A percentile compares a stretch with the other conserved stretches of the same genome.
These are phyloP conservation scores for Alternaria viburni DNA, from an alignment of 2,329 filamentous ascomycete species.

Conservation along the genomic window DNA sequence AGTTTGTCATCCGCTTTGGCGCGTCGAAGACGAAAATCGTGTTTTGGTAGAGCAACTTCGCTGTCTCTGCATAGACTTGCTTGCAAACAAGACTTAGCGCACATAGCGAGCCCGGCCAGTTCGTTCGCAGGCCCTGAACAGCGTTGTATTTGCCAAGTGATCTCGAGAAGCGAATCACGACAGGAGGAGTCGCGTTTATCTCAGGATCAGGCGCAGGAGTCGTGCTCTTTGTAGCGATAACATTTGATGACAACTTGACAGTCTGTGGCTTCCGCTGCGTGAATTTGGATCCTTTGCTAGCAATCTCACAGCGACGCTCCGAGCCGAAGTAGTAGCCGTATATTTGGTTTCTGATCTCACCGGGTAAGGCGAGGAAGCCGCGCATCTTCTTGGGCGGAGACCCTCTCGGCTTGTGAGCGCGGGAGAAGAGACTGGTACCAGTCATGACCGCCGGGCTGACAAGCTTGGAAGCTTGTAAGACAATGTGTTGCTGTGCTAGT, in stretches of 20 bases:
- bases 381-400: slow-evolving; percentile 17
- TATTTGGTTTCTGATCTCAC: slow-evolving; percentile 58
- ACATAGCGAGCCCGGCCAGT: slow-evolving; percentile 37
- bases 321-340: slow-evolving; percentile 49
- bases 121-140: slow-evolving; percentile 28
- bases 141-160: slow-evolving; percentile 25
- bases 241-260: slow-evolving; percentile 21
- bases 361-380: slow-evolving; percentile 51
- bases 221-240: background rate
- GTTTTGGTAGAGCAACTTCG: slow-evolving; percentile 35
- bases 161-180: slow-evolving; percentile 23
- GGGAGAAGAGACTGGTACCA: slow-evolving; percentile 19
- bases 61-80: slow-evolving; percentile 33
- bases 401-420: slow-evolving; percentile 8
- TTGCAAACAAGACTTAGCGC: slow-evolving; percentile 39
- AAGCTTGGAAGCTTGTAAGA: background rate
- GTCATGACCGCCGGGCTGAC: background rate
- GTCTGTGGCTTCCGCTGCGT: background rate
- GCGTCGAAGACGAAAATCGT: slow-evolving; percentile 40
- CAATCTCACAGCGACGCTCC: slow-evolving; percentile 36
- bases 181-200: background rate
- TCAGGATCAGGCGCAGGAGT: background rate
- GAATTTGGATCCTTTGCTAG: slow-evolving; percentile 18
- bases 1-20: slow-evolving; percentile 32
- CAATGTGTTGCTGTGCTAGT: background rate